Evolutionary conservation across 2,329 filamentous ascomycete genomes (phyloP).

Genomic region (Coleophoma cylindrospora): DNA sequence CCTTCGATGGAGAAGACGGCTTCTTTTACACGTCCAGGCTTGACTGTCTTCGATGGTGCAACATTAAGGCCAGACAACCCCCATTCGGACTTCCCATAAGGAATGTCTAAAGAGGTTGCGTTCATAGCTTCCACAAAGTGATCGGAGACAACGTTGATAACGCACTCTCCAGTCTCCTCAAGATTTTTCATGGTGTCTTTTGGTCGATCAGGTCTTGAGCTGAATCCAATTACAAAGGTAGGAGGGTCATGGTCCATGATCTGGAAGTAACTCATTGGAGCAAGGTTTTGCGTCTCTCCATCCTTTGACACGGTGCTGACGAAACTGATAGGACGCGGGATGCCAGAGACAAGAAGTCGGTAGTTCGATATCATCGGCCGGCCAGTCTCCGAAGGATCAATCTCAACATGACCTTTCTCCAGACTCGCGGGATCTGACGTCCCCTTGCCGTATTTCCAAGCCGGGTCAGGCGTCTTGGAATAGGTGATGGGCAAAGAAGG

Average conservation of each 20-base stretch:
- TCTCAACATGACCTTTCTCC: conserved; percentile 50
- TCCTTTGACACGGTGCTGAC: conserved; percentile 50
- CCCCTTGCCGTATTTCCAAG: conserved; percentile 41
- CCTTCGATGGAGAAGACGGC: conserved; percentile 80
- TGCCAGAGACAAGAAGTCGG: conserved; percentile 58
- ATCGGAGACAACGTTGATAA: conserved; percentile 65
- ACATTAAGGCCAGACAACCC: conserved; percentile 70
- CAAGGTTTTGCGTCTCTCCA: conserved; percentile 50
- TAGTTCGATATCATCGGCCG: conserved; percentile 54
- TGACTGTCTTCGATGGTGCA: conserved; percentile 59
- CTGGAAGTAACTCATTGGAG: conserved; percentile 59
- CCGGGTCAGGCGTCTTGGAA: conserved; percentile 39
- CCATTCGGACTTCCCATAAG: conserved; percentile 62
- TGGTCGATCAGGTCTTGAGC: conserved; percentile 46
- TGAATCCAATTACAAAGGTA: conserved; percentile 54
- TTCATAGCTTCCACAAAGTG: conserved; percentile 68
- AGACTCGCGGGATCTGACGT: conserved; percentile 17
- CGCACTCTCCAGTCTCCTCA: conserved; percentile 49
- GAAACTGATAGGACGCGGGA: conserved; percentile 55
- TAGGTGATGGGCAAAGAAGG: conserved; percentile 27
- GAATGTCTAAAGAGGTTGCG: conserved; percentile 51
- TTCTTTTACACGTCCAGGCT: conserved; percentile 71
- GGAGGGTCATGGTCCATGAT: conserved; percentile 59
- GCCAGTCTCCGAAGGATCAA: conserved; percentile 55
- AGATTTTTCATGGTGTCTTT: conserved; percentile 58